Evolutionary conservation across 73 alveolate genomes (phyloP).

Genomic region (Tetrahymena malaccensis): DNA sequence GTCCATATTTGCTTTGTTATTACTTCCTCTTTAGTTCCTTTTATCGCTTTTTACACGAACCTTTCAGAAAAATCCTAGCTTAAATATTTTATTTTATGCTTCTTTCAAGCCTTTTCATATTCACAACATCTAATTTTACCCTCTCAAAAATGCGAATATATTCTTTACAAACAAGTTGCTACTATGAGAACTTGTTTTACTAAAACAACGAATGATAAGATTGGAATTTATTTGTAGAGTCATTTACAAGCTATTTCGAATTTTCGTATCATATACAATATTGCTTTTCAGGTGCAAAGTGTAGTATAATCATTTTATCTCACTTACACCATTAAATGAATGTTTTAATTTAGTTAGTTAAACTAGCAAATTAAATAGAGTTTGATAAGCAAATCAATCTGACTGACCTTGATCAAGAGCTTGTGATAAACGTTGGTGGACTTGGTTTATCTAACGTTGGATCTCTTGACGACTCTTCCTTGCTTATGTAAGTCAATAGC

Average conservation of each 20-base stretch:
- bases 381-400: background rate
- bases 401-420: background rate
- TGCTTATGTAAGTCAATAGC: background rate
- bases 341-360: background rate
- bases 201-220: background rate
- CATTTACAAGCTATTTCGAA: background rate
- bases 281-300: background rate
- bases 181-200: background rate
- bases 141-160: background rate
- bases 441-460: background rate
- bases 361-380: background rate
- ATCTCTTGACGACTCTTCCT: background rate
- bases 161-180: background rate
- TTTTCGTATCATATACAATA: background rate
- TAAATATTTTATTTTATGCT: no score
- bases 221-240: background rate
- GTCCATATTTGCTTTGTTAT: background rate
- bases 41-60: background rate
- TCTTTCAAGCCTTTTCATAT: background rate
- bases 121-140: background rate
- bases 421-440: slow-evolving; percentile 1
- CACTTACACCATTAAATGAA: background rate
- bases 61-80: background rate
- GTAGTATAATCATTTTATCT: background rate
- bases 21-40: background rate